Evolutionary conservation across 2,329 filamentous ascomycete genomes (phyloP).

Genomic region (Alternaria viburni): DNA sequence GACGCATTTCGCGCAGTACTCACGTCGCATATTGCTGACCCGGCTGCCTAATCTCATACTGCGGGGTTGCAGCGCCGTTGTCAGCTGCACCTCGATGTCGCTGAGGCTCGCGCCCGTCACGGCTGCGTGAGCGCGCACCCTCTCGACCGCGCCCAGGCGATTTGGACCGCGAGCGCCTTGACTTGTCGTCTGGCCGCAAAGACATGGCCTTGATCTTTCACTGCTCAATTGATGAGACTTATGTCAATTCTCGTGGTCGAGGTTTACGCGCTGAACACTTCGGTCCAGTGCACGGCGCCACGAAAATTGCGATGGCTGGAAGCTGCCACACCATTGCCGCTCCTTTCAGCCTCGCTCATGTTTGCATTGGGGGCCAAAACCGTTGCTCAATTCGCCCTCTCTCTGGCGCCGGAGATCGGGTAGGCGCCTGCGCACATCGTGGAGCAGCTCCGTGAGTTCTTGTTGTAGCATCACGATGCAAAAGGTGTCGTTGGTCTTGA

Average conservation of each 20-base stretch:
- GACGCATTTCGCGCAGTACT: slow-evolving; percentile 23
- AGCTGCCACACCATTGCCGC: slow-evolving; percentile 17
- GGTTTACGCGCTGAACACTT: neutral
- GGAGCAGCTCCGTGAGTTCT: neutral
- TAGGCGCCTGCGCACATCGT: neutral
- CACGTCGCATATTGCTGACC: slow-evolving; percentile 42
- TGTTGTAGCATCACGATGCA: neutral
- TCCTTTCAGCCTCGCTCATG: slow-evolving; percentile 15
- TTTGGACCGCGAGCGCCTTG: slow-evolving; percentile 51
- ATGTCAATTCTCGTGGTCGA: slow-evolving; percentile 4
- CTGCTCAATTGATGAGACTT: neutral
- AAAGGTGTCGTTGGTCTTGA: neutral
- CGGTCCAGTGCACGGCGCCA: slow-evolving; percentile 1
- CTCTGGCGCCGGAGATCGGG: neutral
- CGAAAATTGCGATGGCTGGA: slow-evolving; percentile 29
- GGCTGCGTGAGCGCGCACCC: slow-evolving; percentile 50
- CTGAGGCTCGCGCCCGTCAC: slow-evolving; percentile 48
- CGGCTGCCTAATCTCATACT: slow-evolving; percentile 52
- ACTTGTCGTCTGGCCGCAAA: slow-evolving; percentile 51
- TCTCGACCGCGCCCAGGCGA: slow-evolving; percentile 47
- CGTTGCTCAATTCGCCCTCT: neutral
- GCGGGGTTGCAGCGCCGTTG: slow-evolving; percentile 39
- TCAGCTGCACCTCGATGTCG: slow-evolving; percentile 36
- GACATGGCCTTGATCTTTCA: slow-evolving; percentile 38
- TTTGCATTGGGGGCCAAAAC: slow-evolving; percentile 20